Evolutionary conservation across 352 stramenopile species (phyloP).

Genomic region (Phytophthora sojae): DNA sequence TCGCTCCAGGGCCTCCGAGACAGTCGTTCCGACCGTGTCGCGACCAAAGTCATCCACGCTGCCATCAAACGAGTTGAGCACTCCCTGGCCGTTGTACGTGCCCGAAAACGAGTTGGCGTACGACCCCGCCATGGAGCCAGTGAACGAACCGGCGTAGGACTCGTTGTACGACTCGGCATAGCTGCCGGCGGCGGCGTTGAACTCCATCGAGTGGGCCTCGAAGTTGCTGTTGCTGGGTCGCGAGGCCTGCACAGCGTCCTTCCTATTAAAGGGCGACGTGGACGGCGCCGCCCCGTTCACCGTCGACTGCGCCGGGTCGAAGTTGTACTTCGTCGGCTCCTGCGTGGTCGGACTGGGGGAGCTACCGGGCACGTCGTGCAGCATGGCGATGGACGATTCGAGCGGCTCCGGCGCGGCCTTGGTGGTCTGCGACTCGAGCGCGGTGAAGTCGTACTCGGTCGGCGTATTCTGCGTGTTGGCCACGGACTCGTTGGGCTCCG

Average conservation of each 20-base stretch:
- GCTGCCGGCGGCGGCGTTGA: slow-evolving; percentile 49
- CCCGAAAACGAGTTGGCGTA: slow-evolving; percentile 55
- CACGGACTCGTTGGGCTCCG: slow-evolving; percentile 25
- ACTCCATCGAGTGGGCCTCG: slow-evolving; percentile 64
- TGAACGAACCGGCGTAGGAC: slow-evolving; percentile 55
- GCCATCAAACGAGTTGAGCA: slow-evolving; percentile 63
- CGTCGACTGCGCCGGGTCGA: slow-evolving; percentile 42
- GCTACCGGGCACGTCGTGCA: slow-evolving; percentile 27
- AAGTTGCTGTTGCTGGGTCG: slow-evolving; percentile 58
- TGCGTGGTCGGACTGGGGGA: slow-evolving; percentile 30
- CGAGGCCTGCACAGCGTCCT: slow-evolving; percentile 49
- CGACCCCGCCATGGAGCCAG: slow-evolving; percentile 41
- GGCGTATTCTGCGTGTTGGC: slow-evolving; percentile 37
- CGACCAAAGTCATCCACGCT: slow-evolving; percentile 49
- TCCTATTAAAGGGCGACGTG: slow-evolving; percentile 47
- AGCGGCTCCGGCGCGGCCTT: slow-evolving; percentile 36
- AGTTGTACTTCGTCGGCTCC: slow-evolving; percentile 42
- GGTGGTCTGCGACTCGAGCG: slow-evolving; percentile 31
- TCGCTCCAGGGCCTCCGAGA: slow-evolving; percentile 40
- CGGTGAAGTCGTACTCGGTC: slow-evolving; percentile 49
- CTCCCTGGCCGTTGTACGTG: slow-evolving; percentile 61
- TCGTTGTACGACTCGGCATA: slow-evolving; percentile 67
- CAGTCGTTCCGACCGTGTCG: slow-evolving; percentile 40
- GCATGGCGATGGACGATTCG: slow-evolving; percentile 43
- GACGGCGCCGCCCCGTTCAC: slow-evolving; percentile 36